Base-by-base conservation (phyloP, 139 green algal genomes). In the Edaphochlamys debaryana region DNA sequence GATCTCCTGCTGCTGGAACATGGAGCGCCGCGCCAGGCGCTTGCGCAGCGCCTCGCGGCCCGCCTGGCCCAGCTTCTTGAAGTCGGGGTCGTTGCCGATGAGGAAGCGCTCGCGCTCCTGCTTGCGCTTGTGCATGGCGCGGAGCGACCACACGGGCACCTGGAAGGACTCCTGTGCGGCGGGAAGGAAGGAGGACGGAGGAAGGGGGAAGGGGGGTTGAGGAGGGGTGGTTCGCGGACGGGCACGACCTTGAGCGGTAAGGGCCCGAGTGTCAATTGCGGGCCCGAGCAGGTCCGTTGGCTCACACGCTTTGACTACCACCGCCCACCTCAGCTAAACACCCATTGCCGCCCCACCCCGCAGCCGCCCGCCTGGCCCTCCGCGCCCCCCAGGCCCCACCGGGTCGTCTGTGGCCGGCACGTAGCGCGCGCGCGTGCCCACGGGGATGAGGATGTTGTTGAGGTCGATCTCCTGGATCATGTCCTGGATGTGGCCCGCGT, bases 1-100 rank as follows among this genome's bases (percentile, higher is more conserved):
- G 80, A 86, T 80, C 70, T 86, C 70, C 70, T 86, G 67, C 71
- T 86, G 80, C 80, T 86, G 80, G 32, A 86, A 52, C 13, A 86
- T 56, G 45, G 70, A 80, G 50, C 80, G 74, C 40, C 42, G 52
- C 15, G 70, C 68, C 6, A 79, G 54, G 37, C 37, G 79, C 56
- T 71, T 45, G 25, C 67, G 79, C 34, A 85, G 79, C 79, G 69
- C 69, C 22, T 85, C 69, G 50, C 69, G 50, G n/a, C 68, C 69
- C 2, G 79, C 68, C 67, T 78, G 67, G 25, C 67, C 68, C 79
- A 79, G 79, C 41, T 62, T 34, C 29, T 45, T 42, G 36, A 81
- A 66, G 40, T 62, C 60, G 60, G 60, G 60, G 42, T 81, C 75
- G 42, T 45, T 45, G 13, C 60, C 75, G 6, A 62, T 48, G 6